phyloP scores from a whole-genome alignment of 257 asterid genomes.

The Nicotiana sylvestris region DNA sequence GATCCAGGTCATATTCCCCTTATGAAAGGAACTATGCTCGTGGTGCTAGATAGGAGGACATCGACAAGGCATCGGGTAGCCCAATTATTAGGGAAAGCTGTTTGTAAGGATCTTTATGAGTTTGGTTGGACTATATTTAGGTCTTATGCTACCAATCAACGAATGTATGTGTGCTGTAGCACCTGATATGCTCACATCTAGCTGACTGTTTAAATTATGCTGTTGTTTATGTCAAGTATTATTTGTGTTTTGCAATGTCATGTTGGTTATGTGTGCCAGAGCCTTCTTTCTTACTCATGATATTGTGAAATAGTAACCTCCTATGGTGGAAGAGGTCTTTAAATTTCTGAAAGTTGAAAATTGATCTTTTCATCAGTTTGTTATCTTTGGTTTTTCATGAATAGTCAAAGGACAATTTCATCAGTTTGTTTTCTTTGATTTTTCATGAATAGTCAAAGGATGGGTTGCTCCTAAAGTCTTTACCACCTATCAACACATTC shows the following conservation, averaged over 20 bases:
- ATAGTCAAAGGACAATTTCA: too few species aligned
- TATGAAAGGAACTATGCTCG: slow-evolving; percentile 20
- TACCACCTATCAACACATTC: slow-evolving; percentile 30
- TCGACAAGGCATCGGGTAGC: neutral
- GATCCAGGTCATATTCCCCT: slow-evolving; percentile 24
- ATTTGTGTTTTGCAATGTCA: neutral
- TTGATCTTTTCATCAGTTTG: too few species aligned
- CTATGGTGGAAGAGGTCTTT: neutral
- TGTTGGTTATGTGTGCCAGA: neutral
- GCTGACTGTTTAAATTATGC: neutral
- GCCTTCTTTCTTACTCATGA: neutral
- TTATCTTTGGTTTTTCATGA: too few species aligned
- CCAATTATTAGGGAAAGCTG: neutral
- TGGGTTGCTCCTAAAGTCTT: too few species aligned
- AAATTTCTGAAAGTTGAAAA: neutral
- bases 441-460: too few species aligned
- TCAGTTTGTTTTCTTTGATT: too few species aligned
- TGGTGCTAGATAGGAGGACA: slow-evolving; percentile 8
- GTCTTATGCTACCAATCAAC: neutral
- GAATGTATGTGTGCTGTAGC: neutral
- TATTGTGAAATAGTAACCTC: neutral
- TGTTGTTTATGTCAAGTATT: neutral
- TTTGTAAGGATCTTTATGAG: neutral
- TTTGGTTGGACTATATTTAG: neutral
- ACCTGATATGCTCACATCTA: neutral